Percentiles rank a stretch among this genome's conserved stretches.
Evolutionary conservation across 148 eudicot genomes (phyloP).

Genomic region (Rhododendron ferrugineum): DNA sequence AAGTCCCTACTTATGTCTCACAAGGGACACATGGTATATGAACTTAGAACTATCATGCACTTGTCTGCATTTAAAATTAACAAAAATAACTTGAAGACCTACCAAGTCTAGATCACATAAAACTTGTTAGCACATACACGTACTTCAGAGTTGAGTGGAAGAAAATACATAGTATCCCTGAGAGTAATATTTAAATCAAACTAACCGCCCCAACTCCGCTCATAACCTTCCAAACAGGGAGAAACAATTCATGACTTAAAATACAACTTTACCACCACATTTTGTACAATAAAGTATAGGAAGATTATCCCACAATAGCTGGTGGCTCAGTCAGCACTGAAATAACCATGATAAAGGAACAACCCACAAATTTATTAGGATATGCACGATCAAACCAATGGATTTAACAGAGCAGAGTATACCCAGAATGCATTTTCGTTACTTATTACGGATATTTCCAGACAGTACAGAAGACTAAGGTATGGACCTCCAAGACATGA

Average conservation of each 20-base stretch:
- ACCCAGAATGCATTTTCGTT: background rate
- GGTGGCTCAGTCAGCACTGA: background rate
- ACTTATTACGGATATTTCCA: background rate
- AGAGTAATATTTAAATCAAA: background rate
- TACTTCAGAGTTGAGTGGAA: background rate
- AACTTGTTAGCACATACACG: background rate
- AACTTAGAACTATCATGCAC: background rate
- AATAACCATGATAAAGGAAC: background rate
- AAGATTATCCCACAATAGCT: background rate
- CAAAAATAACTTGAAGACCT: background rate
- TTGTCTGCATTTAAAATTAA: background rate
- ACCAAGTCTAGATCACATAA: background rate
- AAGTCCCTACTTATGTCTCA: background rate
- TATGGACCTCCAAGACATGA: background rate
- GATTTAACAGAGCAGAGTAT: background rate
- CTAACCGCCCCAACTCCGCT: background rate
- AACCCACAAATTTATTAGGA: background rate
- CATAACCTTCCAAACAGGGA: background rate
- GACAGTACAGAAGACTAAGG: background rate
- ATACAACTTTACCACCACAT: background rate
- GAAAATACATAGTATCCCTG: background rate
- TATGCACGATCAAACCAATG: background rate
- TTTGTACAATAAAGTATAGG: background rate
- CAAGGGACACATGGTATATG: background rate
- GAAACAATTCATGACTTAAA: background rate